Evolutionary conservation across 148 eudicot genomes (phyloP), one percentile per base, ranked within the genome.

Genomic region (Beta vulgaris): DNA sequence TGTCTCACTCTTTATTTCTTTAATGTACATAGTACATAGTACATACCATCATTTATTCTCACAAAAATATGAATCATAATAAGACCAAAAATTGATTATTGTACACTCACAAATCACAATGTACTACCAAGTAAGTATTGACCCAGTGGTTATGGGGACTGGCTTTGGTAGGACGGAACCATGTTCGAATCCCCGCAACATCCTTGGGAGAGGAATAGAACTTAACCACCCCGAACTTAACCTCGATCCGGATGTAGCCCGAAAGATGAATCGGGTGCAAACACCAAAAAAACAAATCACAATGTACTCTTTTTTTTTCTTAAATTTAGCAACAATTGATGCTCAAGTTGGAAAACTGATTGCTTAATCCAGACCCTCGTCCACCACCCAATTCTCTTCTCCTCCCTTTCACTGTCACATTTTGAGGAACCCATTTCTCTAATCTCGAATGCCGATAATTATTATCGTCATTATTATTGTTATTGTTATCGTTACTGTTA

Each of bases 261-360:
- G n/a, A n/a, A n/a, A n/a, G n/a, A n/a, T n/a, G n/a, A n/a, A n/a
- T n/a, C n/a, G n/a, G n/a, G n/a, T n/a, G n/a, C n/a, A n/a, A n/a
- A n/a, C n/a, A n/a, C n/a, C n/a, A n/a, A n/a, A n/a, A n/a, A n/a
- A n/a, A n/a, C n/a, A n/a, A n/a, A n/a, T n/a, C n/a, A n/a, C n/a
- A n/a, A n/a, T n/a, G n/a, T n/a, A n/a, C n/a, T n/a, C n/a, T n/a
- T n/a, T n/a, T n/a, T n/a, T n/a, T n/a, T n/a, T n/a, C n/a, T n/a
- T n/a, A n/a, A n/a, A n/a, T n/a, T 55, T 70, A 78, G 63, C 77
- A 79, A 62, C 80, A 79, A 68, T 79, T 79, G 71, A 80, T 73
- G 65, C 78, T 68, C 78, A 62, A 53, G 67, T 57, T 84, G 35
- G 81, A 76, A 72, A 84, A 84, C 37, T 73, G 82, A 75, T 43